Base-by-base conservation (phyloP, 371 early-diverging fungal genomes). In the Chytridium lagenaria region DNA sequence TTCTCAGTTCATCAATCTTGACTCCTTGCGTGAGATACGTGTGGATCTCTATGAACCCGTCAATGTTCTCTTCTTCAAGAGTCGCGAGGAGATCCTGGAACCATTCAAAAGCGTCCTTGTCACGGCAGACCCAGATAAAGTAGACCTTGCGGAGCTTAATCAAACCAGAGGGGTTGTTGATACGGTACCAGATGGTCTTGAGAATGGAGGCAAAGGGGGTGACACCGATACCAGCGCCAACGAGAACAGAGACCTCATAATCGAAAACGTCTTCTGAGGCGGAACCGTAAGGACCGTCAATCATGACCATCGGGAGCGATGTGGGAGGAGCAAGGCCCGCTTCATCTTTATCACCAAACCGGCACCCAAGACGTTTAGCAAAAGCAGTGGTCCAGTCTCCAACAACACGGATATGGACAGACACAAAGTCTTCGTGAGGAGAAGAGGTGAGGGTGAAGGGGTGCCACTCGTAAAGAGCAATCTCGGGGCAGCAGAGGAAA, bases 221-320 rank as follows among this genome's bases (percentile, higher is more conserved):
- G 31, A 86, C 84, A 73, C 84, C 86, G 67, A 86, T 86, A 69
- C 85, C 85, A 44, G 84, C 85, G 50, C 84, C 82, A 59, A 83
- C 88, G 59, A 93, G 80, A 69, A 95, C 85, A 2, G 91, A 85
- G 2, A 88, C 91, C 74, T 93, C 92, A 78, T 90, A 94, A 70
- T 92, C 89, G 74, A 92, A 93, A 72, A 92, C 93, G 78, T 95
- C 94, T 78, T 95, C 94, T 1, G 90, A 88, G 0, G 94, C 93
- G 28, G 91, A 86, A 16, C 95, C 95, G 79, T 92, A 95, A 7
- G 94, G 94, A 26, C 95, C 95, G 77, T 95, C 95, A 49, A 95
- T 81, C 90, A 91, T 86, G 72, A 94, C 84, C 28, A 83, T 77
- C 12, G 94, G 86, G 2, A 85, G 74, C 26, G 82, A 73, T 12